Evolutionary conservation across 2,329 filamentous ascomycete genomes (phyloP).

Genomic region (Monosporascus cannonballus): DNA sequence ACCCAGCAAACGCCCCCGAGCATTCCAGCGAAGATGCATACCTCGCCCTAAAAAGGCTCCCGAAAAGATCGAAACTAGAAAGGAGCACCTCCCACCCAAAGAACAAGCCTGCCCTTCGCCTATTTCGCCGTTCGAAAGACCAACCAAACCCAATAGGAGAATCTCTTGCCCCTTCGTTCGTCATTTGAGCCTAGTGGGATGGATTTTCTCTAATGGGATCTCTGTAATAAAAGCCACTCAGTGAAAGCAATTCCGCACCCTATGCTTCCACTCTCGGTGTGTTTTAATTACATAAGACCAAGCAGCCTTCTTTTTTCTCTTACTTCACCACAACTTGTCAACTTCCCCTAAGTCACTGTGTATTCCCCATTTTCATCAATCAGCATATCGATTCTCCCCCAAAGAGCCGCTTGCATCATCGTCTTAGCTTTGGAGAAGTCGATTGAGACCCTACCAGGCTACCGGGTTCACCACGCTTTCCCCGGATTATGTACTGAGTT

Average conservation of each 20-base stretch:
- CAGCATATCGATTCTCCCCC: conserved; percentile 29
- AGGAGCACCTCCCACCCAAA: no score
- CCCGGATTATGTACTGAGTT: conserved; percentile 36
- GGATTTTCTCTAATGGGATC: no score
- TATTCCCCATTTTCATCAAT: conserved; percentile 14
- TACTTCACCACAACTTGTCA: conserved; percentile 30
- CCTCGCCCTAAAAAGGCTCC: no score
- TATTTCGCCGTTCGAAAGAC: no score
- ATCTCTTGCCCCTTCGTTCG: no score
- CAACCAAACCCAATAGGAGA: no score
- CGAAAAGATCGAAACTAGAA: no score
- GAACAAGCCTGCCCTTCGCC: no score
- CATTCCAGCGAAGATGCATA: no score
- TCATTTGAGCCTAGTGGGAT: no score
- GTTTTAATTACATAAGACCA: conserved; percentile 46
- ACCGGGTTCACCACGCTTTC: conserved; percentile 30
- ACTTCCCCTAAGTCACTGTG: conserved; percentile 16
- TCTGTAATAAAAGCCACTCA: conserved; percentile 4
- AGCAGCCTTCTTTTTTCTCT: conserved; percentile 32
- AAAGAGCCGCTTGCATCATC: conserved; percentile 28
- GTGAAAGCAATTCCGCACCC: background rate
- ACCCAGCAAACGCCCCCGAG: no score
- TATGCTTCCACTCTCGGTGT: background rate
- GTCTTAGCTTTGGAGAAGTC: conserved; percentile 27
- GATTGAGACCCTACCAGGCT: conserved; percentile 26